Base-by-base conservation (phyloP, 805 yeast genomes). In the Ogataea henricii region DNA sequence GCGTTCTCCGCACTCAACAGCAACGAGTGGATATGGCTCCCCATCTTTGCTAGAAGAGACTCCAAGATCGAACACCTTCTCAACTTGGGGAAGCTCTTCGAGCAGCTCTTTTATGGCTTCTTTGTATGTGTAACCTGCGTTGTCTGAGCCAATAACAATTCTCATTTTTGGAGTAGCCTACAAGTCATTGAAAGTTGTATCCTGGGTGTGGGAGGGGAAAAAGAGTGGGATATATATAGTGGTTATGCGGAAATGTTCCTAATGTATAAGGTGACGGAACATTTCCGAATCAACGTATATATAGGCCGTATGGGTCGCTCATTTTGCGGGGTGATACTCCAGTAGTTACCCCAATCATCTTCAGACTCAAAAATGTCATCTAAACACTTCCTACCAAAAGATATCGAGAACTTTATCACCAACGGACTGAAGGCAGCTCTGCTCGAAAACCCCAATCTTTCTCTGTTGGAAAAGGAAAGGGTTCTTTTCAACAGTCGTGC, bases 101-200 rank as follows among this genome's bases (percentile, higher is more conserved):
- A 73, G 63, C 42, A 70, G 75, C 35, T 62, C 54, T 45, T 67
- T 62, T 48, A 73, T 60, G 33, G 62, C 63, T 43, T 69, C 68
- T 51, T 73, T 73, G 59, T 73, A 73, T 42, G 68, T 74, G 43
- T 58, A 69, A 12, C 78, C 78, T 6, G 78, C 78, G 42, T 69
- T 69, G 57, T 73, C 78, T 52, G 72, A 56, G 3, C 77, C 78
- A 35, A 73, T 58, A 6, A 71, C 65, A 16, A 73, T 57, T 49
- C 60, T 65, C 40, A 37, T 37, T 16, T n/a, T 37, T 37, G 22
- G 30, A 17, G 18, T 38, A 40, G 9, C 7, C 8, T 13, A 23
- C 35, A 6, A 13, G 7, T 10, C 23, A 23, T 16, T 10, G 23
- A n/a, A 18, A 8, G 22, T 7, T 4, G 7, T 7, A 27, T 27